A percentile compares a stretch with the other conserved stretches of the same genome.
Evolutionary conservation across 495 filamentous ascomycete species (phyloP).

Genomic region (Apodospora peruviana): DNA sequence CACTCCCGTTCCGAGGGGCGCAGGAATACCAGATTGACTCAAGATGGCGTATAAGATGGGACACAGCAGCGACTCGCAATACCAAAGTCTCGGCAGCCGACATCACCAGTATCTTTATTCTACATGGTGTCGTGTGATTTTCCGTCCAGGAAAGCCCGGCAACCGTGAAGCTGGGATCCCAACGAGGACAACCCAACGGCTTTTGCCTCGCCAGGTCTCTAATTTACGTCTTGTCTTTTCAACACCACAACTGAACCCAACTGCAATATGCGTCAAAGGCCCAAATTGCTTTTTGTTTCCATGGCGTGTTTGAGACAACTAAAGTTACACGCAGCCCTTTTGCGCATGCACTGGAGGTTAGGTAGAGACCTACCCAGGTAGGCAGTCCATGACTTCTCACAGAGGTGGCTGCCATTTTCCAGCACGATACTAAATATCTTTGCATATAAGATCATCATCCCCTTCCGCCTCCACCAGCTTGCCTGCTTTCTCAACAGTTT

Average conservation of each 20-base stretch:
- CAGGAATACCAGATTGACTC: conserved; percentile 29
- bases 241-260: too few relatives aligned
- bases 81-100: conserved; percentile 21
- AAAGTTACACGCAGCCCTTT: background rate
- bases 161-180: too few relatives aligned
- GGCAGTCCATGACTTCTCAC: background rate
- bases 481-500: too few relatives aligned
- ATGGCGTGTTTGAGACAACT: background rate
- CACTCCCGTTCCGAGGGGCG: conserved; percentile 13
- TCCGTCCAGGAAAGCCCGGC: too few relatives aligned
- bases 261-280: conserved; percentile 5
- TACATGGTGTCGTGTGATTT: too few relatives aligned
- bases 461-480: too few relatives aligned
- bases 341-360: background rate
- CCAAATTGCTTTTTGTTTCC: background rate
- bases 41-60: conserved; percentile 24
- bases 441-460: background rate
- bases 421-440: too few relatives aligned
- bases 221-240: too few relatives aligned
- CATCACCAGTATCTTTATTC: conserved; percentile 8
- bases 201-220: too few relatives aligned
- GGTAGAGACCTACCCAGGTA: background rate
- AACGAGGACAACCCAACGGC: too few relatives aligned
- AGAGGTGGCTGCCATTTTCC: background rate
- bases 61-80: conserved; percentile 22